A percentile compares a stretch with the other conserved stretches of the same genome.
These are phyloP conservation scores for Lactarius tabidus DNA, from an alignment of 768 basidiomycete genomes.

Conservation along the genomic window DNA sequence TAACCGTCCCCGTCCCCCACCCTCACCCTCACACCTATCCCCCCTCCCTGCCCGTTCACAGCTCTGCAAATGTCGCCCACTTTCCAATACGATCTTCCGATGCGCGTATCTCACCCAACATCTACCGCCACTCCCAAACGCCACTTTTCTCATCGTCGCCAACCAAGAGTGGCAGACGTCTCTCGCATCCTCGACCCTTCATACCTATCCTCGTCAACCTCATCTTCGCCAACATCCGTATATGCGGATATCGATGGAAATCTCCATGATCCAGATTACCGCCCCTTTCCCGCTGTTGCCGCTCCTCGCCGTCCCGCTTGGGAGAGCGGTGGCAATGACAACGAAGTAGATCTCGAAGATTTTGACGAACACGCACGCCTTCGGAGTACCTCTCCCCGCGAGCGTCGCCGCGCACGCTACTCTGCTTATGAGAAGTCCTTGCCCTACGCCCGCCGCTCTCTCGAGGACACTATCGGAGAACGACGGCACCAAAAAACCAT, in stretches of 20 bases:
- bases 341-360: constrained; percentile 19
- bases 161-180: constrained; percentile 43
- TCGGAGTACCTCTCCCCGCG: constrained; percentile 18
- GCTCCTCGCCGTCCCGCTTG: constrained; percentile 33
- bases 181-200: constrained; percentile 62
- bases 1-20: neutral
- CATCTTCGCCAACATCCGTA: constrained; percentile 35
- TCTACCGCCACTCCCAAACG: constrained; percentile 33
- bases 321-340: constrained; percentile 34
- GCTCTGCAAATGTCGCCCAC: constrained; percentile 19
- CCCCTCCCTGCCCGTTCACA: neutral
- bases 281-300: constrained; percentile 51
- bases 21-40: neutral
- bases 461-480: constrained; percentile 18
- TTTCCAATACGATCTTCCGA: constrained; percentile 27
- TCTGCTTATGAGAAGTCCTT: constrained; percentile 16
- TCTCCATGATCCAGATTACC: constrained; percentile 64
- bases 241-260: constrained; percentile 61
- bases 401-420: constrained; percentile 25
- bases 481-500: constrained; percentile 2
- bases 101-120: constrained; percentile 32
- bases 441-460: constrained; percentile 21
- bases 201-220: constrained; percentile 41
- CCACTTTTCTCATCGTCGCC: constrained; percentile 18
- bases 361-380: constrained; percentile 20